Conservation (phyloP, 768 basidiomycete species). For the Phaeotremella fagi region DNA sequence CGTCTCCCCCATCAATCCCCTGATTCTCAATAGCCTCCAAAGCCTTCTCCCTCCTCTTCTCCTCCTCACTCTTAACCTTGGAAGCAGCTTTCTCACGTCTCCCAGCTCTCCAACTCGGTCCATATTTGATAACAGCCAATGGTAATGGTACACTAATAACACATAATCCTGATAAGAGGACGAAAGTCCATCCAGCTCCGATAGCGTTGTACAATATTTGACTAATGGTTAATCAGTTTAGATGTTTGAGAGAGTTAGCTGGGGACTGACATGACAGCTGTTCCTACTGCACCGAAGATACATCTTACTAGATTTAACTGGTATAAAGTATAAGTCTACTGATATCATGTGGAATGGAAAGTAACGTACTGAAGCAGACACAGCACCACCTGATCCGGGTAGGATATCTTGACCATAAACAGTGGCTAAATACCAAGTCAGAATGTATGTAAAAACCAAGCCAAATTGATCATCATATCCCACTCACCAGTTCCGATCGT, state of each 20-base stretch:
- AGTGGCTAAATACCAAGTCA: slow-evolving; percentile 16
- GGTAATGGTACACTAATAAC: slow-evolving; percentile 30
- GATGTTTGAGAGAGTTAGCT: not conserved
- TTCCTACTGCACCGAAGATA: slow-evolving; percentile 40
- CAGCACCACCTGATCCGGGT: slow-evolving; percentile 43
- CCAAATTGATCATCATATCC: not conserved
- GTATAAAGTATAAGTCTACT: not conserved
- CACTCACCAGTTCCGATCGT: slow-evolving; percentile 25
- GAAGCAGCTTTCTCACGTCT: slow-evolving; percentile 10
- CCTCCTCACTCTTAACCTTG: slow-evolving; percentile 9
- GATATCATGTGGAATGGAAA: not conserved
- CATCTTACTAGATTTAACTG: slow-evolving; percentile 47
- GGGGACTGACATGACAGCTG: slow-evolving; percentile 28
- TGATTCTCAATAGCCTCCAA: not conserved
- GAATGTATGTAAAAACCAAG: not conserved
- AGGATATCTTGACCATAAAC: slow-evolving; percentile 47
- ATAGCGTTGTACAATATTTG: slow-evolving; percentile 33
- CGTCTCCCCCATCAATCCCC: not conserved
- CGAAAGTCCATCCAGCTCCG: slow-evolving; percentile 43
- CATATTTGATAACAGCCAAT: slow-evolving; percentile 24
- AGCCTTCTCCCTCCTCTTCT: slow-evolving; percentile 2
- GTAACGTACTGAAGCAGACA: slow-evolving; percentile 44
- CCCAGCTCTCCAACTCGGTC: slow-evolving; percentile 24
- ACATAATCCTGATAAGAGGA: slow-evolving; percentile 34
- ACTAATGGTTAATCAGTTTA: not conserved